Conservation (phyloP, 2,329 filamentous ascomycete genomes). For the Botryotinia calthae region DNA sequence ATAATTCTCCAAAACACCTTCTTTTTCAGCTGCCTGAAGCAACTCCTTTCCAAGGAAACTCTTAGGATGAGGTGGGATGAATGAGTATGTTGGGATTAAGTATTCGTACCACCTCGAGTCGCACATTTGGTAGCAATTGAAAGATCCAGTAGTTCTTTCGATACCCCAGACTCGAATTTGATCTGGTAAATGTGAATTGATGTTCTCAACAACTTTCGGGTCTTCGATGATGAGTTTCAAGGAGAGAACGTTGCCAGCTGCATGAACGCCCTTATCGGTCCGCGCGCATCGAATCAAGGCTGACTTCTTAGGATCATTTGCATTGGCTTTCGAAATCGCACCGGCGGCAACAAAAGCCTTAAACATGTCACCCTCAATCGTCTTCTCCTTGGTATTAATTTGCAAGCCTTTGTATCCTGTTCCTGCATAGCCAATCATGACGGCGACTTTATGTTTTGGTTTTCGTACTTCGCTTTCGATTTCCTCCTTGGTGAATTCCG, state of each 20-base stretch:
- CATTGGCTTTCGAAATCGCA: slow-evolving; percentile 95
- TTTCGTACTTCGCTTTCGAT: slow-evolving; percentile 82
- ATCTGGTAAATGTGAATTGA: slow-evolving; percentile 78
- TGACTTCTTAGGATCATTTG: slow-evolving; percentile 94
- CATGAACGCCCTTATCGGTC: slow-evolving; percentile 97
- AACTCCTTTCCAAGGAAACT: slow-evolving; percentile 82
- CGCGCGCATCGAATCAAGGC: slow-evolving; percentile 89
- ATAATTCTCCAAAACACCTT: slow-evolving; percentile 68
- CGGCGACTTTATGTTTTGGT: slow-evolving; percentile 94
- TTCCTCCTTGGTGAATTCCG: slow-evolving; percentile 69
- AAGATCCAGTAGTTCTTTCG: slow-evolving; percentile 81
- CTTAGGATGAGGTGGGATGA: slow-evolving; percentile 86
- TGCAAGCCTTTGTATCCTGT: slow-evolving; percentile 98
- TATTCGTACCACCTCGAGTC: slow-evolving; percentile 98
- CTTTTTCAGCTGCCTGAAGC: slow-evolving; percentile 72
- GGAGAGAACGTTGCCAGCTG: slow-evolving; percentile 91
- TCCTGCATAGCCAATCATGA: slow-evolving; percentile 92
- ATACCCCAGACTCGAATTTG: slow-evolving; percentile 97
- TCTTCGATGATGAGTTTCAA: slow-evolving; percentile 96
- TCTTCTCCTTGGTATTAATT: slow-evolving; percentile 78
- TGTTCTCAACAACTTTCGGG: slow-evolving; percentile 79
- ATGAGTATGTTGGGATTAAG: slow-evolving; percentile 86
- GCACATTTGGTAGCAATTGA: slow-evolving; percentile 92
- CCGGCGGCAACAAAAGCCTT: slow-evolving; percentile 85
- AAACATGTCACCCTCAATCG: slow-evolving; percentile 95